Percentiles rank a stretch among this genome's conserved stretches.
phyloP scores from a whole-genome alignment of 2,329 filamentous ascomycete genomes.

The Talaromyces sp. region DNA sequence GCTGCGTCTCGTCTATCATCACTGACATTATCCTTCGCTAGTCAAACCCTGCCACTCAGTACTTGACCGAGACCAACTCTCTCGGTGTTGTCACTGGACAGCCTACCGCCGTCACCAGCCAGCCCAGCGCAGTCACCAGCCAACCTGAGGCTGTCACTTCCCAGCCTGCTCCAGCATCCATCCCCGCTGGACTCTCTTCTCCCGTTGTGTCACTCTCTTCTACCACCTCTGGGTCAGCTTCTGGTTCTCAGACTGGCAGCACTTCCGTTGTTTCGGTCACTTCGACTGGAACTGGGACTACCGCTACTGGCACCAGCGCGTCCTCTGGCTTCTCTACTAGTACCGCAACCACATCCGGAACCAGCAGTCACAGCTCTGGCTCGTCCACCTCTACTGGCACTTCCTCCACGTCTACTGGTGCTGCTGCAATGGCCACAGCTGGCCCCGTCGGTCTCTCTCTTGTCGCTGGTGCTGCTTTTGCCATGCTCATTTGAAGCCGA shows the following conservation, averaged over 20 bases:
- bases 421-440: constrained; percentile 34
- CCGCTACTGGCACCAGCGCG: neutral
- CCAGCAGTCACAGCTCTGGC: constrained; percentile 24
- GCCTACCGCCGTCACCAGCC: constrained; percentile 36
- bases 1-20: too few relatives aligned
- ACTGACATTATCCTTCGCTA: constrained; percentile 20
- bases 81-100: constrained; percentile 49
- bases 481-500: constrained; percentile 41
- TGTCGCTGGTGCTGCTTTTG: constrained; percentile 42
- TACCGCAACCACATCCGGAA: constrained; percentile 5
- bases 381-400: constrained; percentile 21
- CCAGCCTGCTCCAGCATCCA: constrained; percentile 38
- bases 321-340: constrained; percentile 13
- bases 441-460: constrained; percentile 36
- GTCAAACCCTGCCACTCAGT: constrained; percentile 44
- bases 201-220: constrained; percentile 25
- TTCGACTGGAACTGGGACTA: constrained; percentile 19
- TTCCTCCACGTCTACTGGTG: constrained; percentile 22
- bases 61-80: constrained; percentile 48
- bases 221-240: constrained; percentile 19
- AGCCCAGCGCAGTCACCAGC: constrained; percentile 31
- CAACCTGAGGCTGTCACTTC: constrained; percentile 33
- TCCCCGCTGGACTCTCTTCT: constrained; percentile 40
- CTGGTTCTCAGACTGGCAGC: constrained; percentile 13
- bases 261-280: constrained; percentile 22